These are phyloP conservation scores for Gentiana dahurica DNA, from an alignment of 257 asterid species.

Conservation along the genomic window DNA sequence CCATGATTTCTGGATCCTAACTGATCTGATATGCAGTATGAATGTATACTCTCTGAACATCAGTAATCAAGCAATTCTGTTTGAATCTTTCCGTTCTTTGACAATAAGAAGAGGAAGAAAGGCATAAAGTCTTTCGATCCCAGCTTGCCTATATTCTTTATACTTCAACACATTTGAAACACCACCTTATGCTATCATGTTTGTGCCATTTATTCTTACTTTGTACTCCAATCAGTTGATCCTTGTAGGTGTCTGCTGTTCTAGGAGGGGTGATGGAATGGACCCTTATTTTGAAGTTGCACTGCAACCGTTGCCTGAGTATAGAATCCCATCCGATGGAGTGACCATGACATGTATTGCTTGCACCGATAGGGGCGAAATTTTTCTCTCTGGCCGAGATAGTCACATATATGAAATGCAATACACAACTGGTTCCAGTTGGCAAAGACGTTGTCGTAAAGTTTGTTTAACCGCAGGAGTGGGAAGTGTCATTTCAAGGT, in stretches of 20 bases:
- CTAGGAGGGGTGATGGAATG: constrained; percentile 73
- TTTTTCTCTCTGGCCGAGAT: constrained; percentile 93
- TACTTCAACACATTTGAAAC: not conserved
- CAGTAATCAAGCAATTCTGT: too few relatives aligned
- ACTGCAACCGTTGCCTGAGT: constrained; percentile 86
- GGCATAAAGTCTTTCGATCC: too few relatives aligned
- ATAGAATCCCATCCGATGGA: constrained; percentile 87
- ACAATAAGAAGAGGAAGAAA: too few relatives aligned
- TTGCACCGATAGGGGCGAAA: constrained; percentile 76
- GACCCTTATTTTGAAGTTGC: constrained; percentile 88
- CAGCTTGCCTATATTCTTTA: too few relatives aligned
- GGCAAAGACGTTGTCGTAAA: constrained; percentile 91
- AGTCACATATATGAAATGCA: constrained; percentile 90
- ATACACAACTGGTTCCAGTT: constrained; percentile 87
- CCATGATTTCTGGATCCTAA: too few relatives aligned
- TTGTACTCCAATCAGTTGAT: constrained; percentile 52
- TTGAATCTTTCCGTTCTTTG: too few relatives aligned
- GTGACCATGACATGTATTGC: constrained; percentile 96
- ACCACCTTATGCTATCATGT: not conserved
- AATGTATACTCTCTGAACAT: too few relatives aligned
- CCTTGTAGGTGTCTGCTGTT: constrained; percentile 94
- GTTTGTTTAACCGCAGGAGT: constrained; percentile 82
- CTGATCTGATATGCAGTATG: too few relatives aligned
- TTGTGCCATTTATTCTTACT: not conserved
- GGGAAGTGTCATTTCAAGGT: constrained; percentile 91